These are phyloP conservation scores for Aureobasidium sp. DNA, from an alignment of 2,329 filamentous ascomycete genomes.

Conservation along the genomic window DNA sequence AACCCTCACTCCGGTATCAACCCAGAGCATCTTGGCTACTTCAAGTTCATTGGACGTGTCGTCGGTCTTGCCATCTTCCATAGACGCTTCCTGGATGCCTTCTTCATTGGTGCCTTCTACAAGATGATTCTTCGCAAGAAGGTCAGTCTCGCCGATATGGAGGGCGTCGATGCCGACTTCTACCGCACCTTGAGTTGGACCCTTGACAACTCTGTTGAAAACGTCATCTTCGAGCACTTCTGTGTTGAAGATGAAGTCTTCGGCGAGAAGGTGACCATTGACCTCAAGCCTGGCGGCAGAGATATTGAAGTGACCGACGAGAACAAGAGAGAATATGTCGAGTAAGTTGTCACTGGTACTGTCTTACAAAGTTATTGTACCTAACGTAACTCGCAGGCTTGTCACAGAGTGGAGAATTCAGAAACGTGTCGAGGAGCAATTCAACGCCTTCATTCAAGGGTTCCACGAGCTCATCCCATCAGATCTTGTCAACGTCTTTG, in stretches of 20 bases:
- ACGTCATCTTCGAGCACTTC: slow-evolving; percentile 91
- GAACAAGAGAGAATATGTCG: slow-evolving; percentile 98
- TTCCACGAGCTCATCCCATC: slow-evolving; percentile 97
- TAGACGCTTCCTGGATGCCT: slow-evolving; percentile 91
- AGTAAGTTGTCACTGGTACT: slow-evolving; percentile 46
- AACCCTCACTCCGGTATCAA: slow-evolving; percentile 99
- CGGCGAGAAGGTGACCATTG: slow-evolving; percentile 87
- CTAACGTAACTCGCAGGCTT: slow-evolving; percentile 44
- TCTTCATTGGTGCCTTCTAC: slow-evolving; percentile 98
- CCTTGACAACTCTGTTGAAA: slow-evolving; percentile 94
- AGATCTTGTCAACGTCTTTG: slow-evolving; percentile 96
- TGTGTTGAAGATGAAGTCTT: slow-evolving; percentile 97
- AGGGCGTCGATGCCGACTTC: slow-evolving; percentile 96
- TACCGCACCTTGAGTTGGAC: slow-evolving; percentile 96
- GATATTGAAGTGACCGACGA: slow-evolving; percentile 96
- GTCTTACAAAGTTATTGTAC: not conserved
- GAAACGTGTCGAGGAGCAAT: slow-evolving; percentile 96
- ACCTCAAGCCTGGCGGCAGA: slow-evolving; percentile 81
- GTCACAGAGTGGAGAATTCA: slow-evolving; percentile 99
- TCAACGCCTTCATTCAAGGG: slow-evolving; percentile 93
- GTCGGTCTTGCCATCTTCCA: slow-evolving; percentile 98
- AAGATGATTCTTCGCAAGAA: slow-evolving; percentile 98
- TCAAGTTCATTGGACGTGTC: slow-evolving; percentile 98
- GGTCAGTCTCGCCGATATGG: slow-evolving; percentile 90
- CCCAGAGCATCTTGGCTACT: slow-evolving; percentile 98